phyloP scores from a whole-genome alignment of 2,329 filamentous ascomycete genomes.

The Sclerotiophoma versabilis region DNA sequence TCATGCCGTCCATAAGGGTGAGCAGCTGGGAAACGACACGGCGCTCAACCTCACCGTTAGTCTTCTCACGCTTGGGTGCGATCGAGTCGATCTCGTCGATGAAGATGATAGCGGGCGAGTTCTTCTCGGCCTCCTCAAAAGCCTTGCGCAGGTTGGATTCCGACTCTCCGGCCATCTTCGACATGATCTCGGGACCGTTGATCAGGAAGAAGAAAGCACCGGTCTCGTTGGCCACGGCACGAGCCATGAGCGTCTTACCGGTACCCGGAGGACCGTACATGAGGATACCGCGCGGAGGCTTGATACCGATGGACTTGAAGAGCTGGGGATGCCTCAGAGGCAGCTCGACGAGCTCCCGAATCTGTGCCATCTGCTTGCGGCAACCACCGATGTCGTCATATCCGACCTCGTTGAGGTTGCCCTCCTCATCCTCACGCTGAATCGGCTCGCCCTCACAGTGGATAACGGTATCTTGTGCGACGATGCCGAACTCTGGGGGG shows the following conservation, averaged over 20 bases:
- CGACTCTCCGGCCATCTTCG: constrained; percentile 99
- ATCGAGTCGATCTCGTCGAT: constrained; percentile 99
- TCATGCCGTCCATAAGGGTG: constrained; percentile 99
- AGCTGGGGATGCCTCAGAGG: constrained; percentile 96
- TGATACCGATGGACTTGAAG: constrained; percentile 99
- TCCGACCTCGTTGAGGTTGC: constrained; percentile 97
- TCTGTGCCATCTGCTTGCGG: constrained; percentile 99
- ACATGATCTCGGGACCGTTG: constrained; percentile 99
- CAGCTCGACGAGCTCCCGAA: constrained; percentile 97
- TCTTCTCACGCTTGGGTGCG: constrained; percentile 99
- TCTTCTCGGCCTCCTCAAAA: constrained; percentile 99
- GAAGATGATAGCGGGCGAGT: constrained; percentile 98
- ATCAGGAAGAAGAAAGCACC: constrained; percentile 99
- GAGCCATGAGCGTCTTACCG: constrained; percentile 99
- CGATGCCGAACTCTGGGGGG: constrained; percentile 97
- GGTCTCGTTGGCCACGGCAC: constrained; percentile 98
- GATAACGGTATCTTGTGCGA: constrained; percentile 97
- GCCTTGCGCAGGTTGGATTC: constrained; percentile 98
- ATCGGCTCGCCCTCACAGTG: constrained; percentile 98
- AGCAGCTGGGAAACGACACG: constrained; percentile 96
- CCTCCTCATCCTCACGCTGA: constrained; percentile 98
- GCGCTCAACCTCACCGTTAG: constrained; percentile 97
- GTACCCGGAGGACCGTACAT: constrained; percentile 95
- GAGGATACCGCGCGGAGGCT: constrained; percentile 96
- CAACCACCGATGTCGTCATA: constrained; percentile 99